Conservation (phyloP, 2,329 filamentous ascomycete genomes). For the Bipolaris zeicola region DNA sequence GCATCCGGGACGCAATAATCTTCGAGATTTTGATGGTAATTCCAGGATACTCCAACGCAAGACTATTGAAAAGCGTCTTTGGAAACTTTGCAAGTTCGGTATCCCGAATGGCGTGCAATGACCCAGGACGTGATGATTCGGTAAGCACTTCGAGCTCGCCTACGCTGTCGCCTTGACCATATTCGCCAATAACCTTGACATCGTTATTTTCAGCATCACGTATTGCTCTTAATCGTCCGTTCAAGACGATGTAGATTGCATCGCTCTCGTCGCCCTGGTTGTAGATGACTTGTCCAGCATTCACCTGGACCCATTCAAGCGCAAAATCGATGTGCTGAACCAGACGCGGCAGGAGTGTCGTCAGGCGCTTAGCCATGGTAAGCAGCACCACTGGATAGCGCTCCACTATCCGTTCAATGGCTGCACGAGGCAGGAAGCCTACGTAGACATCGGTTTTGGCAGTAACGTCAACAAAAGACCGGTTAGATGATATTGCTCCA, state of each 20-base stretch:
- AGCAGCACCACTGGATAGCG: constrained; percentile 88
- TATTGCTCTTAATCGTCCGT: constrained; percentile 85
- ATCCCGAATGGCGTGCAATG: constrained; percentile 92
- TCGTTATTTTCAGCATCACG: constrained; percentile 80
- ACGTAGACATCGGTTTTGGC: constrained; percentile 99
- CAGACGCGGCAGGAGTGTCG: constrained; percentile 82
- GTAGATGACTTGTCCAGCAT: constrained; percentile 92
- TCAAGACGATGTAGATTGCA: constrained; percentile 96
- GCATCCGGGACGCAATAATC: constrained; percentile 95
- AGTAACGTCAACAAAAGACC: constrained; percentile 94
- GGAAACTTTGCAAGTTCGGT: constrained; percentile 97
- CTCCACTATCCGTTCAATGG: constrained; percentile 90
- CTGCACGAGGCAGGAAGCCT: constrained; percentile 84
- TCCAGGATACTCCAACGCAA: constrained; percentile 94
- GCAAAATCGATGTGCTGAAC: constrained; percentile 98
- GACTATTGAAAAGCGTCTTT: constrained; percentile 93
- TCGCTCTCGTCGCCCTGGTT: constrained; percentile 95
- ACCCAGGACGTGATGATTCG: constrained; percentile 87
- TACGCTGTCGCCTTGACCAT: constrained; percentile 95
- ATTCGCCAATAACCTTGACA: constrained; percentile 87
- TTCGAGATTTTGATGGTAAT: constrained; percentile 99
- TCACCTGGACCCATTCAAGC: constrained; percentile 96
- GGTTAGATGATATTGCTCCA: constrained; percentile 89
- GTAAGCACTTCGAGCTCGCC: constrained; percentile 97
- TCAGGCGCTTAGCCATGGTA: constrained; percentile 94